phyloP scores from a whole-genome alignment of 305 asterid genomes.

The Euphrasia arctica region DNA sequence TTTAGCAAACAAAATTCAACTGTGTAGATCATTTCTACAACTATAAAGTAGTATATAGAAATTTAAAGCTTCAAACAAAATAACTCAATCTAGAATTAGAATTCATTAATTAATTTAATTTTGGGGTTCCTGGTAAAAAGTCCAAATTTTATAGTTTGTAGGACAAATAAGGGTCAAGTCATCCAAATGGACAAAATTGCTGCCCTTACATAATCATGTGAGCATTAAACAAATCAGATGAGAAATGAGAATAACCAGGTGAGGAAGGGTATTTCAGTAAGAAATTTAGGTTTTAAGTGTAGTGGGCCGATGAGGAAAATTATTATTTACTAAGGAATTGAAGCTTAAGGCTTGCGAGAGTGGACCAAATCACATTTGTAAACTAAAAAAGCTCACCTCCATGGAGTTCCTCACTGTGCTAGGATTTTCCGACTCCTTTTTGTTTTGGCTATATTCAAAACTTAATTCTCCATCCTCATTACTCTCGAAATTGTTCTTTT shows the following conservation, averaged over 20 bases:
- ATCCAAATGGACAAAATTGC: neutral
- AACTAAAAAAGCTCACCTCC: conserved; percentile 53
- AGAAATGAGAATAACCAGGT: neutral
- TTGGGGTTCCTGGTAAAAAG: neutral
- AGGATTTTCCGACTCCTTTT: conserved; percentile 50
- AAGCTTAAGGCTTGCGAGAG: neutral
- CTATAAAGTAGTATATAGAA: conserved; percentile 6
- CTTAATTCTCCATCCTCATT: conserved; percentile 63
- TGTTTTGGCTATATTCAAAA: conserved; percentile 55
- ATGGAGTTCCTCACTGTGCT: conserved; percentile 48
- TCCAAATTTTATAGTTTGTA: neutral
- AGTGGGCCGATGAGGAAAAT: neutral
- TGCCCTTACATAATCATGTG: neutral
- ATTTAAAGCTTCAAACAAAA: conserved; percentile 2
- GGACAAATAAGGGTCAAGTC: neutral
- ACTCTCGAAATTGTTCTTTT: conserved; percentile 44
- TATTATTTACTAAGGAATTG: neutral
- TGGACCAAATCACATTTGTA: neutral
- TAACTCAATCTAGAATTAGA: conserved; percentile 10
- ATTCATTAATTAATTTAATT: neutral
- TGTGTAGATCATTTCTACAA: neutral
- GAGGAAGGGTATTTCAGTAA: neutral
- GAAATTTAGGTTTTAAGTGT: neutral
- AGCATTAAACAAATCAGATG: neutral
- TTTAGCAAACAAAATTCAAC: conserved; percentile 6